These are phyloP conservation scores for Gelatoporia subvermispora DNA, from an alignment of 768 basidiomycete genomes.

Conservation along the genomic window DNA sequence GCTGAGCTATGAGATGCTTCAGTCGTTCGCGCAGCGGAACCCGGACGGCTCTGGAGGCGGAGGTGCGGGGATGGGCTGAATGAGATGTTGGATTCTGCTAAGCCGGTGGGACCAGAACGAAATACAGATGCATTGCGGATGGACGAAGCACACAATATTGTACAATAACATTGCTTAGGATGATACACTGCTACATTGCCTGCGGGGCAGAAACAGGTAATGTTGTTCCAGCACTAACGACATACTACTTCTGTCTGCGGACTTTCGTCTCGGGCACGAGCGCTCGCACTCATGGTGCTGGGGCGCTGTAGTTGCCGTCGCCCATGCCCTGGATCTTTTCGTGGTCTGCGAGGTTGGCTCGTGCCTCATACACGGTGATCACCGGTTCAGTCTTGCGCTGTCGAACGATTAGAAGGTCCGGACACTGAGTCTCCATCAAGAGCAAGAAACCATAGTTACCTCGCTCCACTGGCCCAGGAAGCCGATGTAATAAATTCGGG, in stretches of 20 bases:
- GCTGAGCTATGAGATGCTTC: slow-evolving; percentile 38
- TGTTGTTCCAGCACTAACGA: background rate
- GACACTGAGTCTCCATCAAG: background rate
- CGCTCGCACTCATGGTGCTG: slow-evolving; percentile 3
- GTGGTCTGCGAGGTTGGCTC: slow-evolving; percentile 86
- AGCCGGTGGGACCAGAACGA: background rate
- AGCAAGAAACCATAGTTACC: slow-evolving; percentile 36
- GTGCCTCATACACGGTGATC: slow-evolving; percentile 83
- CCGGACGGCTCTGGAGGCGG: slow-evolving; percentile 24
- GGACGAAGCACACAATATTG: background rate
- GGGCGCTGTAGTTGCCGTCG: slow-evolving; percentile 43
- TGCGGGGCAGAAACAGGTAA: no score
- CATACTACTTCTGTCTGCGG: no score
- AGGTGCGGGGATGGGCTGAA: slow-evolving; percentile 9
- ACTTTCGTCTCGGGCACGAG: no score
- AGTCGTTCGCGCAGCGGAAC: slow-evolving; percentile 42
- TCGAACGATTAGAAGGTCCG: background rate
- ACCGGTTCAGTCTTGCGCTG: slow-evolving; percentile 77
- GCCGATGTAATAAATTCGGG: slow-evolving; percentile 78
- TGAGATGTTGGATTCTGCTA: no score
- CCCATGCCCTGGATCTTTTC: slow-evolving; percentile 80
- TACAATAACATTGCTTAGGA: background rate
- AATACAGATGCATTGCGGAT: background rate
- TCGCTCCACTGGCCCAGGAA: slow-evolving; percentile 80
- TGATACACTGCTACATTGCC: background rate